Evolutionary conservation across 306 rosid genomes (phyloP).

Genomic region (Inga oerstediana): DNA sequence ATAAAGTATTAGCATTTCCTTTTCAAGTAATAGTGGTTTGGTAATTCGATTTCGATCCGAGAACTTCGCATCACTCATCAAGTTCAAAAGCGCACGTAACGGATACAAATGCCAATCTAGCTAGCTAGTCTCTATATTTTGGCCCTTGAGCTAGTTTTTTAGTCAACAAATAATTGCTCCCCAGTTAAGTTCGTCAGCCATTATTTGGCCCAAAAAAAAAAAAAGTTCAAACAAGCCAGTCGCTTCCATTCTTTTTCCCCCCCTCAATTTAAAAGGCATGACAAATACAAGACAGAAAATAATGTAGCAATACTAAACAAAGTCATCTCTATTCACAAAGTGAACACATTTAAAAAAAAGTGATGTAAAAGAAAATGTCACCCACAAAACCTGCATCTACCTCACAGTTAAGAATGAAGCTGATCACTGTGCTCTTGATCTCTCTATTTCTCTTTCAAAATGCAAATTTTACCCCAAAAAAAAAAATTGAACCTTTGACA

Average conservation of each 20-base stretch:
- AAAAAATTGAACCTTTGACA: no score
- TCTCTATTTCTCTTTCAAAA: neutral
- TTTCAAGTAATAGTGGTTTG: neutral
- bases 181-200: neutral
- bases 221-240: no score
- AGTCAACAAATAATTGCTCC: neutral
- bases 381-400: neutral
- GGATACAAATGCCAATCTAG: neutral
- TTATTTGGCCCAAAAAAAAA: no score
- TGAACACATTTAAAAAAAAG: neutral
- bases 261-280: no score
- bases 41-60: neutral
- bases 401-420: neutral
- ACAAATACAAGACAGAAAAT: neutral
- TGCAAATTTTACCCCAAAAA: no score
- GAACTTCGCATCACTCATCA: neutral
- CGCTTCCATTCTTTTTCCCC: no score
- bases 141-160: neutral
- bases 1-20: neutral
- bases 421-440: neutral
- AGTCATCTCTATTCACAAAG: neutral
- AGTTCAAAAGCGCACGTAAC: neutral
- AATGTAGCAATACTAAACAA: neutral
- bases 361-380: no score
- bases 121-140: neutral